Conservation (phyloP, 129 eudicot genomes). For the Centella asiatica region DNA sequence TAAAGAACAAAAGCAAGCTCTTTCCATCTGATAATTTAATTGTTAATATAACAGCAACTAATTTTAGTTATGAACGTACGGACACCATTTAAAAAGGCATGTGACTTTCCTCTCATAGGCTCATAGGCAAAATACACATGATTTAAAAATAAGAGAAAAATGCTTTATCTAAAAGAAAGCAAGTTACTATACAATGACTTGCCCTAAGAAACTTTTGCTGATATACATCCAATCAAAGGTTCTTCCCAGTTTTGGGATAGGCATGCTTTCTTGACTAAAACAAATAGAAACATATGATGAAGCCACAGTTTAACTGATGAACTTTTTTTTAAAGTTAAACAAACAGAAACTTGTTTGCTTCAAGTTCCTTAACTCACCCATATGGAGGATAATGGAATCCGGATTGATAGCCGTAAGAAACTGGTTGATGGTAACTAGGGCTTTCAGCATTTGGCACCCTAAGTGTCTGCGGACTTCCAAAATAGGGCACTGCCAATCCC, state of each 20-base stretch:
- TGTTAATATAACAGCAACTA: background rate
- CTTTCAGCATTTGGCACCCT: slow-evolving; percentile 35
- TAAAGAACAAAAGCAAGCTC: background rate
- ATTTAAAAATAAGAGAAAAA: too few species aligned
- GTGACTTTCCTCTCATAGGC: too few species aligned
- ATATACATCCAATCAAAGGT: background rate
- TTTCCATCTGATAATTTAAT: background rate
- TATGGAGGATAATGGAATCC: slow-evolving; percentile 41
- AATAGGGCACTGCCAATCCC: slow-evolving; percentile 39
- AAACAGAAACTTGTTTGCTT: slow-evolving; percentile 9
- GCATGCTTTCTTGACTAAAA: background rate
- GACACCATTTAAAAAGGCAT: too few species aligned
- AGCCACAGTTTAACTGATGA: slow-evolving; percentile 6
- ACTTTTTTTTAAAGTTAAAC: background rate
- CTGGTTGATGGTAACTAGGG: slow-evolving; percentile 41
- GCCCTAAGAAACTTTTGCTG: slow-evolving; percentile 6
- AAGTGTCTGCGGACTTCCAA: slow-evolving; percentile 30
- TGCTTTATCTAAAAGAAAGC: background rate
- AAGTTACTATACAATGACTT: background rate
- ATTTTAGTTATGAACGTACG: too few species aligned
- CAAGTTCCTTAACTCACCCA: slow-evolving; percentile 31
- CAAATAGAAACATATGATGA: slow-evolving; percentile 1
- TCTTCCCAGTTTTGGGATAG: background rate
- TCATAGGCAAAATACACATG: background rate
- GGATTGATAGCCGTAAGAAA: slow-evolving; percentile 47